These are phyloP conservation scores for Zarea fungicola DNA, from an alignment of 2,329 filamentous ascomycete species.

Conservation along the genomic window DNA sequence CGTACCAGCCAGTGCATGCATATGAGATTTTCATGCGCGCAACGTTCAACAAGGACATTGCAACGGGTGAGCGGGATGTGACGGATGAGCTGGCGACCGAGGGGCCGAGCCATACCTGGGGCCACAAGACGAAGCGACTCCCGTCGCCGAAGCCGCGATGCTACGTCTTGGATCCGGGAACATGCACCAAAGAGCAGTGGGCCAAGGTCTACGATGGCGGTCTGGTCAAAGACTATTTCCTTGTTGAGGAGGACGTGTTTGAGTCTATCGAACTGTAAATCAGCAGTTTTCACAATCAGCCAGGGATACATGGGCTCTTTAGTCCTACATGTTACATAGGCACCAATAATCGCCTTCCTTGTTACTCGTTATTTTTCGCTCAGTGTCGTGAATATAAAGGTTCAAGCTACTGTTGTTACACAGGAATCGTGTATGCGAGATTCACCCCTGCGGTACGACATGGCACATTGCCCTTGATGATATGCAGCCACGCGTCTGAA, in stretches of 20 bases:
- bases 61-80: constrained; percentile 47
- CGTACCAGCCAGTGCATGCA: constrained; percentile 53
- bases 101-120: constrained; percentile 55
- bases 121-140: constrained; percentile 47
- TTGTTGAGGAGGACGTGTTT: constrained; percentile 18
- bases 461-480: too few relatives aligned
- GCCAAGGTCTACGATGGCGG: constrained; percentile 44
- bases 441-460: too few relatives aligned
- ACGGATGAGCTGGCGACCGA: constrained; percentile 43
- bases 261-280: constrained; percentile 8
- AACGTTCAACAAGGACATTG: constrained; percentile 47
- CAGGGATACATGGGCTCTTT: too few relatives aligned
- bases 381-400: too few relatives aligned
- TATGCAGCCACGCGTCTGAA: too few relatives aligned
- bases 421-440: too few relatives aligned
- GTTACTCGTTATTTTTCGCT: too few relatives aligned
- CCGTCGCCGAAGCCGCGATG: constrained; percentile 46
- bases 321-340: background rate
- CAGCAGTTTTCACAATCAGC: too few relatives aligned
- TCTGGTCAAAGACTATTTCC: constrained; percentile 41
- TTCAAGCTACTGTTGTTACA: too few relatives aligned
- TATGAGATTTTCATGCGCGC: constrained; percentile 56
- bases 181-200: constrained; percentile 51
- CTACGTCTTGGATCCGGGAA: constrained; percentile 51
- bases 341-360: too few relatives aligned